Base-by-base conservation (phyloP, 495 filamentous ascomycete genomes). In the Umbilicaria muhlenbergii region DNA sequence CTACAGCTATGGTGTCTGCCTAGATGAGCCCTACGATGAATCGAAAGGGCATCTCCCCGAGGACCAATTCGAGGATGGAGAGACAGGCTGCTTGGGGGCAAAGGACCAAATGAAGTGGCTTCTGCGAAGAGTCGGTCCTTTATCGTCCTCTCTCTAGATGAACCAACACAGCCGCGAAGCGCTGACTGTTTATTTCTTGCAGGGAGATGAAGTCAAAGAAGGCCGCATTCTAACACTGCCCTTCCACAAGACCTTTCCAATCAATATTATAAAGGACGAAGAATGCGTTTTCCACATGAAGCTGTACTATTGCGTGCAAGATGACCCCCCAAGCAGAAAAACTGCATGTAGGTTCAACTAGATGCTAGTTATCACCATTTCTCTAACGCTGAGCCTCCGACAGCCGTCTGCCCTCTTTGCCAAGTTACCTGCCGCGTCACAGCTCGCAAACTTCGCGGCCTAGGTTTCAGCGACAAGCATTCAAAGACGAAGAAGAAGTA, bases 191-290 rank as follows among this genome's bases (percentile, higher is more conserved):
- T n/a, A n/a, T n/a, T 33, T 32, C 5, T 28, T 15, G n/a, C 19
- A 50, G 43, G 48, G 48, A 17, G 48, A 50, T 18, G 38, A 32
- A 6, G 43, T 50, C 5, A 38, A 41, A 16, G 43, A 50, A 42
- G 48, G 48, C 12, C 36, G 44, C 0, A 16, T 50, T 5, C n/a
- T 50, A 21, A 31, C 33, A 0, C 37, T 34, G 0, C 3, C 5
- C 1, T 16, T 3, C 10, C 1, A 3, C 10, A 7, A 15, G 7
- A 42, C n/a, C 5, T 16, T 50, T 16, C 14, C 39, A 33, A 44
- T 50, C 1, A 16, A 39, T 13, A 15, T 11, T 13, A 15, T 11
- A 16, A 43, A 42, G 17, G 17, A 16, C 14, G 32, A 36, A 12
- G 14, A 15, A 34, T 13, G 37, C 14, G 16, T 3, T 2, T 46